Percentiles rank a stretch among this genome's conserved stretches.
Conservation (phyloP, 75 land plant species). For the Sequoia sempervirens region DNA sequence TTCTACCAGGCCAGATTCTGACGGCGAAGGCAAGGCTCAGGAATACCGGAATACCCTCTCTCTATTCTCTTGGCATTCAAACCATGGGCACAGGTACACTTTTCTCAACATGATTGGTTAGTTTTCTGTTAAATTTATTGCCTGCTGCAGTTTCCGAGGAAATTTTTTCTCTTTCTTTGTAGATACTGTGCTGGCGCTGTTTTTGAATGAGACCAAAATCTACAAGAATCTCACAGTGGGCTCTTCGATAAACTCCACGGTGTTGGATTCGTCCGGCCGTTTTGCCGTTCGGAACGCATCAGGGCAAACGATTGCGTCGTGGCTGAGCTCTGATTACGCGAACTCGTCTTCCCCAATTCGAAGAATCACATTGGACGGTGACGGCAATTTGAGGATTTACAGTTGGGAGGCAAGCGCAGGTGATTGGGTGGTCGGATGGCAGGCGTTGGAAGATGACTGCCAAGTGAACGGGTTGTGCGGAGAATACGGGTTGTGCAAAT, state of each 20-base stretch:
- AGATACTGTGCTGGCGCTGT: not conserved
- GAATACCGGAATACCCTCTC: not conserved
- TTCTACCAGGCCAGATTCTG: not conserved
- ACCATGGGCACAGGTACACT: not conserved
- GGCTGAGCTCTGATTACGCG: not conserved
- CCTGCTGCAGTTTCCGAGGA: not conserved
- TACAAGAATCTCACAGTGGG: not conserved
- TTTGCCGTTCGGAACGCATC: not conserved
- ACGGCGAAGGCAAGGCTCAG: not conserved
- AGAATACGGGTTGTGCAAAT: not conserved
- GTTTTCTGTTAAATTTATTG: not conserved
- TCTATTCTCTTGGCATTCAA: not conserved
- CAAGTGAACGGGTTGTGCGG: not conserved
- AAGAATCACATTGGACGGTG: not conserved
- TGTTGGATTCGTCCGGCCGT: not conserved
- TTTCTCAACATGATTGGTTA: not conserved
- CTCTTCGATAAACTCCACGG: not conserved
- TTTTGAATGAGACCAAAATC: not conserved
- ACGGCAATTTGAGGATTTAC: not conserved
- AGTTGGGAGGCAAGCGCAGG: not conserved
- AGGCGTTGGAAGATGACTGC: not conserved
- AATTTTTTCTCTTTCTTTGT: not conserved
- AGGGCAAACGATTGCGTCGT: not conserved
- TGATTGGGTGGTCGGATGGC: not conserved
- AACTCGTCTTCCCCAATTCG: not conserved